phyloP scores from a whole-genome alignment of 306 rosid species.

The Casuarina cunninghamiana region DNA sequence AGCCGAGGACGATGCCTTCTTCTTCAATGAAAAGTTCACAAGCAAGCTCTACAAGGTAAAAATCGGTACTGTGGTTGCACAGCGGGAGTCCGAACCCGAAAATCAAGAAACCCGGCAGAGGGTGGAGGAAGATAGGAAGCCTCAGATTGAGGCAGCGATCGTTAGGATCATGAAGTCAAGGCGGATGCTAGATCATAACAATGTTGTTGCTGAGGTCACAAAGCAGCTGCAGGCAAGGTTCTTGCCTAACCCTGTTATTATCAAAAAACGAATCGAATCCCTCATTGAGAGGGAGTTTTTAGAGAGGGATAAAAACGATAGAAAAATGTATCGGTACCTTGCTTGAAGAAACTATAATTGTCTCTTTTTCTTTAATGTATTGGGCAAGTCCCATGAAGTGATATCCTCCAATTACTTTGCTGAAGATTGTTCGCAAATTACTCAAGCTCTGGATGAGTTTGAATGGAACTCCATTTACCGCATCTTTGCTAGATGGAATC shows the following conservation, averaged over 20 bases:
- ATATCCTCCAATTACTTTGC: slow-evolving; percentile 31
- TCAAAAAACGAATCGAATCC: slow-evolving; percentile 57
- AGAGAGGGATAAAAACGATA: slow-evolving; percentile 55
- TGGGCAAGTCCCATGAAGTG: slow-evolving; percentile 33
- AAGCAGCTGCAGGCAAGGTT: slow-evolving; percentile 60
- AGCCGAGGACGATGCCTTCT: slow-evolving; percentile 48
- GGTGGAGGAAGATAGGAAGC: slow-evolving; percentile 61
- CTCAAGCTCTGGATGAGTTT: slow-evolving; percentile 21
- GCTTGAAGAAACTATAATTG: slow-evolving; percentile 41
- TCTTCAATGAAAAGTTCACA: slow-evolving; percentile 53
- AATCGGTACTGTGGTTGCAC: slow-evolving; percentile 61
- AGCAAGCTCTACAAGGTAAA: slow-evolving; percentile 57
- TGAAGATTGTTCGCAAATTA: slow-evolving; percentile 31
- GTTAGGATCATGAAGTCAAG: slow-evolving; percentile 62
- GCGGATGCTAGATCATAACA: slow-evolving; percentile 51
- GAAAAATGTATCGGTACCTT: slow-evolving; percentile 53
- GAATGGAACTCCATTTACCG: slow-evolving; percentile 16
- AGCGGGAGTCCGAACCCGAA: slow-evolving; percentile 58
- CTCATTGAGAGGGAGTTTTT: slow-evolving; percentile 61
- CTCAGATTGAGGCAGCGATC: slow-evolving; percentile 61
- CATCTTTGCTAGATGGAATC: background rate
- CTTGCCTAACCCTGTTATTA: slow-evolving; percentile 49
- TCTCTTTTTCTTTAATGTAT: slow-evolving; percentile 15
- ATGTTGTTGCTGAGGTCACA: slow-evolving; percentile 54
- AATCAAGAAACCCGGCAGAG: slow-evolving; percentile 57